phyloP scores from a whole-genome alignment of 2,329 filamentous ascomycete species.

The Epichloe amarillans region DNA sequence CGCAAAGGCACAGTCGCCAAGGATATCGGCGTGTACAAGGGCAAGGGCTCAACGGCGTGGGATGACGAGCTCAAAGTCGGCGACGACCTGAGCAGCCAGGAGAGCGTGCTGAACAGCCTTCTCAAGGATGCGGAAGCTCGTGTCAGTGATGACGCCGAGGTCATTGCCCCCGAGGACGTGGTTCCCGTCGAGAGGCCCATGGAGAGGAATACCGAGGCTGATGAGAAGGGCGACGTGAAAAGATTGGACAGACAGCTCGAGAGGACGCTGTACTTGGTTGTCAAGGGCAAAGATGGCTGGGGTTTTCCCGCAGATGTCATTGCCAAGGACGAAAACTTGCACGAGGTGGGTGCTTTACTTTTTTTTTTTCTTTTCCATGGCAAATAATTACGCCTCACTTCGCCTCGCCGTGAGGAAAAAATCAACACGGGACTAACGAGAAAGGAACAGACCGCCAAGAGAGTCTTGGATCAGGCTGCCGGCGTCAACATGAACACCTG shows the following conservation, averaged over 20 bases:
- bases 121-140: conserved; percentile 61
- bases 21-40: conserved; percentile 76
- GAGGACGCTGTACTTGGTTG: conserved; percentile 75
- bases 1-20: conserved; percentile 61
- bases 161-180: conserved; percentile 43
- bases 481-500: conserved; percentile 98
- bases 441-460: conserved; percentile 56
- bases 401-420: too few species aligned
- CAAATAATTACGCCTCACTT: too few species aligned
- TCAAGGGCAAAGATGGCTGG: conserved; percentile 67
- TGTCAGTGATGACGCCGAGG: conserved; percentile 46
- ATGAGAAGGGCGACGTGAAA: conserved; percentile 57
- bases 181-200: conserved; percentile 58
- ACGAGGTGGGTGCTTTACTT: conserved; percentile 50
- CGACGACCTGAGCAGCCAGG: conserved; percentile 50
- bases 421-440: conserved; percentile 1
- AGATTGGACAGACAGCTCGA: conserved; percentile 71
- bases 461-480: conserved; percentile 62
- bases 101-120: conserved; percentile 52
- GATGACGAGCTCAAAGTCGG: conserved; percentile 81
- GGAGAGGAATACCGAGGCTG: conserved; percentile 63
- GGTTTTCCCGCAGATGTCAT: conserved; percentile 66
- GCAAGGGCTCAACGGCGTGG: conserved; percentile 59
- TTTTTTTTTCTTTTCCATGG: neutral
- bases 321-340: conserved; percentile 58